These are phyloP conservation scores for Vicia faba DNA, from an alignment of 306 rosid species.

Conservation along the genomic window DNA sequence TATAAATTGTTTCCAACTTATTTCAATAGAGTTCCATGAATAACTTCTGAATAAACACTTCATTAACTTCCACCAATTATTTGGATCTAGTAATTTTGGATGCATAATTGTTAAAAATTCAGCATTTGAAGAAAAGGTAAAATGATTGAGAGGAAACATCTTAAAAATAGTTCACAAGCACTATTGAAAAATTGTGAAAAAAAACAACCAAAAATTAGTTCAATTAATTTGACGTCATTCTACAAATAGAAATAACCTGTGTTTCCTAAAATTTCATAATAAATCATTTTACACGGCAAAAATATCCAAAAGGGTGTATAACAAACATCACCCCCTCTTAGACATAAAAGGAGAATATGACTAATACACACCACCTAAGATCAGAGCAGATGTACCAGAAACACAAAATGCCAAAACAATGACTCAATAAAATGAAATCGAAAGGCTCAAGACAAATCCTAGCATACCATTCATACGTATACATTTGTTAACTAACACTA, in stretches of 20 bases:
- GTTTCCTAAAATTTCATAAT: conserved; percentile 16
- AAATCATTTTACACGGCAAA: conserved; percentile 10
- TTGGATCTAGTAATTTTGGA: neutral
- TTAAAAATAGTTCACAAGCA: neutral
- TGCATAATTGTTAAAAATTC: neutral
- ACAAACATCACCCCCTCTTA: conserved; percentile 3
- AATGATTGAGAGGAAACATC: conserved; percentile 10
- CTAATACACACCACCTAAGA: conserved; percentile 14
- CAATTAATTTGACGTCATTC: neutral
- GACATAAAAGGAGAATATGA: conserved; percentile 10
- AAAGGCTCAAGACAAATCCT: conserved; percentile 27
- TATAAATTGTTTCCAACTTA: neutral
- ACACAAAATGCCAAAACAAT: conserved; percentile 12
- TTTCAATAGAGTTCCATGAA: neutral
- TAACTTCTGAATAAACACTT: neutral
- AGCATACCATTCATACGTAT: conserved; percentile 23
- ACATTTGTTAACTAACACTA: conserved; percentile 32
- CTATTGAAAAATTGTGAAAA: neutral
- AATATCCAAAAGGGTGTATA: neutral
- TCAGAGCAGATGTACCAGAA: conserved; percentile 1
- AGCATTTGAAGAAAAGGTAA: neutral
- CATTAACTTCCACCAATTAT: neutral
- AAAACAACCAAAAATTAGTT: neutral
- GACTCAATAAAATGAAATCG: conserved; percentile 23
- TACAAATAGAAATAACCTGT: neutral